Conservation (phyloP, 2,329 filamentous ascomycete species). For the Botrytis fragariae region DNA sequence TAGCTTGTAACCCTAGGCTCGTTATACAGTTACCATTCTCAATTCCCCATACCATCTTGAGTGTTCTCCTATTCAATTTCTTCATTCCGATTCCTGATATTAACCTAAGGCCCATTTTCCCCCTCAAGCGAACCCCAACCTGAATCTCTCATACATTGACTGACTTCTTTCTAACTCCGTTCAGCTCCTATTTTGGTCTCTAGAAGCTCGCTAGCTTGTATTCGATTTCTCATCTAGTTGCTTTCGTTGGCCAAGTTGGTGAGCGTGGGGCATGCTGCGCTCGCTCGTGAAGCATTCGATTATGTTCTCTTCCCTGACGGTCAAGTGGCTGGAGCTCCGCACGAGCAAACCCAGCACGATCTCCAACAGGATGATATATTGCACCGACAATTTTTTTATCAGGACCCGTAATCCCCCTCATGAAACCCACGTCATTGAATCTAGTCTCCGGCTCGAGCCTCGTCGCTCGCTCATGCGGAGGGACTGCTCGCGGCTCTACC, state of each 20-base stretch:
- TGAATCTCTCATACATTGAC: neutral
- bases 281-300: neutral
- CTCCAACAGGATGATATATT: conserved; percentile 1
- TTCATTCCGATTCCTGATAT: neutral
- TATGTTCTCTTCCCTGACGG: conserved; percentile 1
- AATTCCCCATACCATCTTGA: neutral
- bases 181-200: neutral
- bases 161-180: neutral
- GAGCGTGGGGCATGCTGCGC: neutral
- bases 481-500: neutral
- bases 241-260: conserved; percentile 25
- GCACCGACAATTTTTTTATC: neutral
- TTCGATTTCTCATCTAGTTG: neutral
- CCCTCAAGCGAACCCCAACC: too few species aligned
- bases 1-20: neutral
- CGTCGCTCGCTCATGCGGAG: neutral
- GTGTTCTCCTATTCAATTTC: neutral
- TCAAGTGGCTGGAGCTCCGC: neutral
- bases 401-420: neutral
- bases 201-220: neutral
- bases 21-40: neutral
- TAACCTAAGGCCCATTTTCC: neutral
- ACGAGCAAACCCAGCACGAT: neutral
- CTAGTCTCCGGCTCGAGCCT: neutral
- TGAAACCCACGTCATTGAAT: neutral